Percentiles rank a stretch among this genome's conserved stretches.
Evolutionary conservation across 2,329 filamentous ascomycete species (phyloP).

Genomic region (Cryphonectria parasitica): DNA sequence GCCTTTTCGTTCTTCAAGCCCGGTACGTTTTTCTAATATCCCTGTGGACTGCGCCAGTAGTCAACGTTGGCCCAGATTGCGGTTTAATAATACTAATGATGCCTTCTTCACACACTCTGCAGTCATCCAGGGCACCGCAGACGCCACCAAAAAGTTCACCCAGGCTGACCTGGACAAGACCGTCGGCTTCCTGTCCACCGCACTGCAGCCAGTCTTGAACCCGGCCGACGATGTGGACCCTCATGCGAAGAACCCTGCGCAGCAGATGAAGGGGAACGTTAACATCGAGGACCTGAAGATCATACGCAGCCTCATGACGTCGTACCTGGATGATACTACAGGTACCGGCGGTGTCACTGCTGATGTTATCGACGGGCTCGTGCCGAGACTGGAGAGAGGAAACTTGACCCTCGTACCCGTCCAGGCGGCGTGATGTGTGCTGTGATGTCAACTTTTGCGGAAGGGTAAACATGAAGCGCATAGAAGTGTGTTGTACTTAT

Average conservation of each 20-base stretch:
- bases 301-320: neutral
- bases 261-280: neutral
- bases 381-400: conserved; percentile 1
- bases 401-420: neutral
- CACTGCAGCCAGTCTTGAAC: conserved; percentile 31
- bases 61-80: too few relatives aligned
- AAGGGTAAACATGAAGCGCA: too few relatives aligned
- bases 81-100: neutral
- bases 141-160: conserved; percentile 36
- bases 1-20: conserved; percentile 48
- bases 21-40: conserved; percentile 36
- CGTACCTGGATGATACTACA: neutral
- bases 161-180: conserved; percentile 38
- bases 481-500: too few relatives aligned
- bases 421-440: neutral
- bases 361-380: neutral
- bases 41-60: too few relatives aligned
- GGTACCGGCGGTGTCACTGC: neutral
- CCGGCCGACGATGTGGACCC: neutral
- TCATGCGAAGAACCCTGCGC: neutral
- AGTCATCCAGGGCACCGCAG: conserved; percentile 46
- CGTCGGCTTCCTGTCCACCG: conserved; percentile 40
- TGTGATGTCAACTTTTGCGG: too few relatives aligned
- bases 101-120: neutral
- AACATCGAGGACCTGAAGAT: neutral